Evolutionary conservation across 176 grass and related monocot species (phyloP), one percentile per base, ranked within the genome.

Genomic region (Carex pumila): DNA sequence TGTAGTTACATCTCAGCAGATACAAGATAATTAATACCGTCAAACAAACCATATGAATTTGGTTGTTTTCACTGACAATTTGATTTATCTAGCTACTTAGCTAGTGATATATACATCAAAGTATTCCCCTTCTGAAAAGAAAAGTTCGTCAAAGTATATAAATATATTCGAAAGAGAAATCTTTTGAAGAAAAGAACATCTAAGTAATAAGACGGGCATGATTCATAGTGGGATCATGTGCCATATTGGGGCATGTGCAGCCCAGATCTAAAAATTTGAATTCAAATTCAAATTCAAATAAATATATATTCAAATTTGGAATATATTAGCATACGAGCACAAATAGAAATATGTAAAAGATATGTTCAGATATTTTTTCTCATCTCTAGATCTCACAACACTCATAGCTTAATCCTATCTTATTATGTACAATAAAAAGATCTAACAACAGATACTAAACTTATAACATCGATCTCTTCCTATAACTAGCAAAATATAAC

Each of bases 381-480:
- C 70, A 73, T 22, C 12, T 43, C 55, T 19, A 81, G 47, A 72
- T 60, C 82, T 56, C 47, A 60, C 56, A 36, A 32, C 3, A 32
- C 34, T 60, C 18, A 62, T 60, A 80, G 3, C 43, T 75, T 80
- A 62, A 18, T 43, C 10, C 5, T 37, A 43, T 81, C 9, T 6
- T 61, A 65, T 6, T 61, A 65, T 64, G 22, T 71, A 81, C 56
- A 79, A 53, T 78, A 47, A 78, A 61, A 79, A 61, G 7, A 59
- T 58, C 50, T 50, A 79, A 79, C 14, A 49, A 25, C 58, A 77
- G 10, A 1, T 0, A 34, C 5, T 41, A 43, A 76, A 83, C 39
- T 68, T 82, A 85, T 50, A 85, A 2, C 21, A n/a, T 57, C 1
- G 7, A 84, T 71, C 36, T 53, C 34, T 18, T 22, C 74, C n/a